Evolutionary conservation across 768 basidiomycete genomes (phyloP), one percentile per base, ranked within the genome.

Genomic region (Thelephora aurantiotincta): DNA sequence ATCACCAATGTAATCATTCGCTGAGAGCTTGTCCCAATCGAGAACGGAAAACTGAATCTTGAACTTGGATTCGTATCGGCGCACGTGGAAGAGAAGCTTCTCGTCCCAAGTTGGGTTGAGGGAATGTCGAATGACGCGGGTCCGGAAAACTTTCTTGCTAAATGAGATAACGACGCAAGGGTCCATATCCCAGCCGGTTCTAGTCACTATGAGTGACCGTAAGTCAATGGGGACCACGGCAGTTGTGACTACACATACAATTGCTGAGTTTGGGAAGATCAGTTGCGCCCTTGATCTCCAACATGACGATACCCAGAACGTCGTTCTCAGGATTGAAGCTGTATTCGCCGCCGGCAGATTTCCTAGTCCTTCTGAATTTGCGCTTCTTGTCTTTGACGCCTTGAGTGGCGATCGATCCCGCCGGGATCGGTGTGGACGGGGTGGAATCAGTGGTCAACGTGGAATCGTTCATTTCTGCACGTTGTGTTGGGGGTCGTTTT

Each of bases 151-250:
- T 61, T 96, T 98, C 68, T 92, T 93, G 26, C 93, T 89, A 52
- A 99, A 99, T 2, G 89, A 90, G 52, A 93, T 75, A 51, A 99
- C 91, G 19, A 89, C 86, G 58, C 97, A 98, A 0, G 93, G 92
- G 57, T 97, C 92, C 92, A 97, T 96, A 60, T 98, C 93, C 75
- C 82, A 92, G 0, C 86, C 87, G 0, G 78, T 86, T 0, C 84
- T 77, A 1, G 82, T 89, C 78, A 89, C 86, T 87, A 48, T 9
- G 33, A 33, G 45, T 18, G 23, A 23, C 12, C 41, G 13, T 26
- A 30, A 3, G 16, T 37, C 33, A 35, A 48, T 43, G 23, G 11
- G 16, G 20, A 12, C 26, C 26, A 9, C 9, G 26, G 26, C 9
- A 30, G 4, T 9, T 45, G 36, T 48, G 47, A 35, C 43, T 6